phyloP scores from a whole-genome alignment of 2,329 filamentous ascomycete species.

The Cytospora mali region DNA sequence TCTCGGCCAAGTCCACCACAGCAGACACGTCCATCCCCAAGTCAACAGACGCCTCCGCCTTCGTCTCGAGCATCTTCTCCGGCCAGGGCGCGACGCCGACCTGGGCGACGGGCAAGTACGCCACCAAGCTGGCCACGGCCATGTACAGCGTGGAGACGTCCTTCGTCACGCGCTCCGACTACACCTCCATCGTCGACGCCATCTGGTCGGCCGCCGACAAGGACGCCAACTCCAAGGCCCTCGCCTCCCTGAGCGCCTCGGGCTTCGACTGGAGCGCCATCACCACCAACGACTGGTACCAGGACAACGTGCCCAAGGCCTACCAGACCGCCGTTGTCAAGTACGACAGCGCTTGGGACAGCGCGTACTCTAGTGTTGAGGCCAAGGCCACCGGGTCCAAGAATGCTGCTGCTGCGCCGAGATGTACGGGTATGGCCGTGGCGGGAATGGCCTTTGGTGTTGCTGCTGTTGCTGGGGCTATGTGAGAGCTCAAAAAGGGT shows the following conservation, averaged over 20 bases:
- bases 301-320: constrained; percentile 20
- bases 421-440: constrained; percentile 22
- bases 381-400: constrained; percentile 20
- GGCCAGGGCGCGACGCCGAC: constrained; percentile 25
- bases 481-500: not conserved
- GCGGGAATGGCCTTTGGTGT: constrained; percentile 22
- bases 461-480: constrained; percentile 22
- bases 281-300: constrained; percentile 29
- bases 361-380: constrained; percentile 26
- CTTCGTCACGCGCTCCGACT: constrained; percentile 28
- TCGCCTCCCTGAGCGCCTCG: constrained; percentile 24
- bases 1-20: constrained; percentile 4
- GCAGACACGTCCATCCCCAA: constrained; percentile 16
- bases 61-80: constrained; percentile 1
- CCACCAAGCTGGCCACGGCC: constrained; percentile 28
- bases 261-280: constrained; percentile 29
- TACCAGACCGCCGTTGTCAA: constrained; percentile 25
- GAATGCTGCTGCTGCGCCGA: constrained; percentile 23
- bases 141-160: constrained; percentile 31
- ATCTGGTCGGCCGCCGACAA: constrained; percentile 28
- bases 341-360: constrained; percentile 26
- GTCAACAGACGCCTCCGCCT: constrained; percentile 20
- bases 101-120: constrained; percentile 30
- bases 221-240: constrained; percentile 22
- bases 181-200: constrained; percentile 28